Evolutionary conservation across 176 grass and related monocot species (phyloP).

Genomic region (Oryza longistaminata): DNA sequence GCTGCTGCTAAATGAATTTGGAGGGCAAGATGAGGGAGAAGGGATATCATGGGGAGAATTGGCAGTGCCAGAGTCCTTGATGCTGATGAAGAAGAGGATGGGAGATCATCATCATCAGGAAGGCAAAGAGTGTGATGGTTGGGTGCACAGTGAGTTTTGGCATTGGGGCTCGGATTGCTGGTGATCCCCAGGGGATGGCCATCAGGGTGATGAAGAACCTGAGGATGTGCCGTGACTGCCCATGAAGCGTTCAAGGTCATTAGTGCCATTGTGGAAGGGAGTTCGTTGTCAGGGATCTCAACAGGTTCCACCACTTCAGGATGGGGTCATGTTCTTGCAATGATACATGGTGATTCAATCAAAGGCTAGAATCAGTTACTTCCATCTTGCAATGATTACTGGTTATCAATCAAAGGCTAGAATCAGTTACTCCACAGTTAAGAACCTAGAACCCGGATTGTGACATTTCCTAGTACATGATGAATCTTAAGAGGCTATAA

Average conservation of each 20-base stretch:
- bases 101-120: slow-evolving; percentile 17
- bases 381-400: slow-evolving; percentile 63
- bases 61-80: slow-evolving; percentile 49
- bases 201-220: slow-evolving; percentile 90
- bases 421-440: background rate
- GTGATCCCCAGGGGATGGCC: slow-evolving; percentile 50
- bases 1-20: slow-evolving; percentile 62
- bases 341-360: slow-evolving; percentile 64
- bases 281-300: slow-evolving; percentile 82
- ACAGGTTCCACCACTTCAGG: slow-evolving; percentile 83
- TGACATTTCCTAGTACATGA: too few species aligned
- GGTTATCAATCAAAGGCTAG: slow-evolving; percentile 41
- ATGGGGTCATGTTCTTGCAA: slow-evolving; percentile 67
- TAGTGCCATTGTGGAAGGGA: slow-evolving; percentile 64
- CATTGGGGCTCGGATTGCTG: slow-evolving; percentile 64
- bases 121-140: slow-evolving; percentile 52
- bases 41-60: slow-evolving; percentile 48
- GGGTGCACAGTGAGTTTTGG: slow-evolving; percentile 75
- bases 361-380: background rate
- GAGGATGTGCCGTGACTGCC: slow-evolving; percentile 86
- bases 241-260: slow-evolving; percentile 76
- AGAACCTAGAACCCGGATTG: too few species aligned
- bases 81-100: slow-evolving; percentile 39
- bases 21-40: slow-evolving; percentile 66
- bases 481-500: too few species aligned